Evolutionary conservation across 495 filamentous ascomycete species (phyloP).

Genomic region (Penicillium goetzii): DNA sequence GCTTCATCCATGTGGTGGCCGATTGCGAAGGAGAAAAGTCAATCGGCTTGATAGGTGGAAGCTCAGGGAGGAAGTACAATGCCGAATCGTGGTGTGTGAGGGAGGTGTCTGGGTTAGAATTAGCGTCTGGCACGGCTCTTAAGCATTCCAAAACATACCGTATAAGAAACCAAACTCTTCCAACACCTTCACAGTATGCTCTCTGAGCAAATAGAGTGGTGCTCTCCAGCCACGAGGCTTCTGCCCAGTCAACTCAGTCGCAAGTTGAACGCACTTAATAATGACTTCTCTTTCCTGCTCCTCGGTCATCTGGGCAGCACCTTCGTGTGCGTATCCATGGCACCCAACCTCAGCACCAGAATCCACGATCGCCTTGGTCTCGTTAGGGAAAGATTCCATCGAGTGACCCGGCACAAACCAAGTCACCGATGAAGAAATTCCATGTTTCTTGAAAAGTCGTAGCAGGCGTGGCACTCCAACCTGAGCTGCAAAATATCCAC

Average conservation of each 20-base stretch:
- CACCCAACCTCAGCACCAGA: slow-evolving; percentile 62
- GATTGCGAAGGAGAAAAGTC: slow-evolving; percentile 49
- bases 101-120: slow-evolving; percentile 45
- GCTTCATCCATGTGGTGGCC: slow-evolving; percentile 62
- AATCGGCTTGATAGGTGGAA: slow-evolving; percentile 52
- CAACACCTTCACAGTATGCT: slow-evolving; percentile 57
- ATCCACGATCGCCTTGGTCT: slow-evolving; percentile 56
- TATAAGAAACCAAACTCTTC: slow-evolving; percentile 61
- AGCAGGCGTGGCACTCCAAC: slow-evolving; percentile 64
- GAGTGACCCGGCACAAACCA: slow-evolving; percentile 71
- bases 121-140: not conserved
- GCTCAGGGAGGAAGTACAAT: slow-evolving; percentile 54
- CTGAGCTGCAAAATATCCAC: slow-evolving; percentile 61
- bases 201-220: slow-evolving; percentile 60
- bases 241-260: slow-evolving; percentile 53
- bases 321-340: slow-evolving; percentile 66
- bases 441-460: slow-evolving; percentile 58
- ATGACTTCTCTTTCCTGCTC: slow-evolving; percentile 63
- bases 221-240: slow-evolving; percentile 61
- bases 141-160: slow-evolving; percentile 28
- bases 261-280: slow-evolving; percentile 55
- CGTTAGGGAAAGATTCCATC: slow-evolving; percentile 61
- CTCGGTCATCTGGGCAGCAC: slow-evolving; percentile 57
- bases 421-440: slow-evolving; percentile 55
- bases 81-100: slow-evolving; percentile 58